Evolutionary conservation across 2,329 filamentous ascomycete species (phyloP).

Genomic region (Monilinia laxa): DNA sequence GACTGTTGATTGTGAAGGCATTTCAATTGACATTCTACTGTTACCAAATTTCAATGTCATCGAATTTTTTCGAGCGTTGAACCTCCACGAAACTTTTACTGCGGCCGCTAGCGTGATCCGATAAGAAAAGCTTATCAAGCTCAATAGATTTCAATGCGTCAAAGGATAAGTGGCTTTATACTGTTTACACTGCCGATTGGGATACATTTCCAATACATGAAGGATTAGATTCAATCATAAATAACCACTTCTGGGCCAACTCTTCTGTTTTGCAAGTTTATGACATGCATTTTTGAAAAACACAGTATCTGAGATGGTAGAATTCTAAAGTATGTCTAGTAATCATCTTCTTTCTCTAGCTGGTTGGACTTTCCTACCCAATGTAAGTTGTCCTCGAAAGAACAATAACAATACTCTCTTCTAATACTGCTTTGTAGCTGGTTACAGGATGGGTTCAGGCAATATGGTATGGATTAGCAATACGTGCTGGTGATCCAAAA

Average conservation of each 20-base stretch:
- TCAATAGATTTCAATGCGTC: neutral
- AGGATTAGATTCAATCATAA: too few relatives aligned
- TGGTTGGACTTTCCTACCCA: slow-evolving; percentile 63
- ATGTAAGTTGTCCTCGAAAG: slow-evolving; percentile 45
- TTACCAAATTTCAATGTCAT: neutral
- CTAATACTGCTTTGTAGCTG: slow-evolving; percentile 54
- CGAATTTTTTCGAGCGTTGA: slow-evolving; percentile 17
- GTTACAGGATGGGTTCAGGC: slow-evolving; percentile 75
- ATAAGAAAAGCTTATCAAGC: neutral
- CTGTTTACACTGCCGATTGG: slow-evolving; percentile 12
- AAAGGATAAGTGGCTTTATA: slow-evolving; percentile 20
- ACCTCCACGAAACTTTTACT: slow-evolving; percentile 19
- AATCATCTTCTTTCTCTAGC: slow-evolving; percentile 51
- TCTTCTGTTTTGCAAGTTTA: slow-evolving; percentile 1
- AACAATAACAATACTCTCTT: neutral
- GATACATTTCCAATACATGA: slow-evolving; percentile 16
- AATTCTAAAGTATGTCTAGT: slow-evolving; percentile 29
- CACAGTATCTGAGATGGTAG: neutral
- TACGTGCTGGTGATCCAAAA: slow-evolving; percentile 83
- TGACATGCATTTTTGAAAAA: neutral
- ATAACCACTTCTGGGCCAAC: neutral
- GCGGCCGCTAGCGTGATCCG: slow-evolving; percentile 23
- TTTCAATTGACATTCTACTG: slow-evolving; percentile 36
- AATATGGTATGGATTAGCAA: slow-evolving; percentile 82
- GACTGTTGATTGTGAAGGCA: slow-evolving; percentile 23